phyloP scores from a whole-genome alignment of 495 filamentous ascomycete genomes.

The Glutinoglossum americanum region DNA sequence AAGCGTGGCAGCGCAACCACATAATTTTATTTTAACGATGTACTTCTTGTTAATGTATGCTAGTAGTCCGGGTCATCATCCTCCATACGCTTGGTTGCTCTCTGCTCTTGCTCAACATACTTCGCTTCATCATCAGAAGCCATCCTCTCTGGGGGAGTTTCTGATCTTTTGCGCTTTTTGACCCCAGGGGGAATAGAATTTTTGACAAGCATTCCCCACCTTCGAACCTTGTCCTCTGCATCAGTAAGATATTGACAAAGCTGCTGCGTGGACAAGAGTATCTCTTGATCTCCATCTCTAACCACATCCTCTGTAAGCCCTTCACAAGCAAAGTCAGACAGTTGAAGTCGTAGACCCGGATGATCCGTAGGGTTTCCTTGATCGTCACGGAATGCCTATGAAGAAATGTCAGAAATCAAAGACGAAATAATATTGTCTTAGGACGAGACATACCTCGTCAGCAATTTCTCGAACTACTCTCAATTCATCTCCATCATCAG shows the following conservation, averaged over 20 bases:
- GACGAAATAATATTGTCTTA: conserved; percentile 2
- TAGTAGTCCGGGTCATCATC: conserved; percentile 3
- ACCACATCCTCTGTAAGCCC: conserved; percentile 6
- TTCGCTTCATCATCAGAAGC: conserved; percentile 3
- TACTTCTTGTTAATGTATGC: conserved; percentile 2
- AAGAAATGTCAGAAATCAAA: conserved; percentile 3
- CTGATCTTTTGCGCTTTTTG: conserved; percentile 4
- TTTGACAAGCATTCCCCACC: conserved; percentile 5
- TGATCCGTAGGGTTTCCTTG: conserved; percentile 9
- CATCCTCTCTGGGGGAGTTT: conserved; percentile 3
- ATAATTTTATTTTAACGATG: neutral
- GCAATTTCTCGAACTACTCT: conserved; percentile 7
- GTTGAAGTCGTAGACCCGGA: conserved; percentile 9
- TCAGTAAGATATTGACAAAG: conserved; percentile 8
- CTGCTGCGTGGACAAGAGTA: conserved; percentile 7
- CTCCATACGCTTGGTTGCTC: conserved; percentile 2
- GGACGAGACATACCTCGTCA: conserved; percentile 7
- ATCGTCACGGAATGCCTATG: conserved; percentile 9
- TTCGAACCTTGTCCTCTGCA: conserved; percentile 5
- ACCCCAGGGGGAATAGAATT: conserved; percentile 6
- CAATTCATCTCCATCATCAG: conserved; percentile 7
- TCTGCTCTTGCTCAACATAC: conserved; percentile 5
- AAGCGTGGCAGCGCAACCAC: too few species aligned
- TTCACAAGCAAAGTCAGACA: conserved; percentile 8
- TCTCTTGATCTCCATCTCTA: conserved; percentile 5